Conservation (phyloP, 2,329 filamentous ascomycete genomes). For the Chaetomiaceae sp. region DNA sequence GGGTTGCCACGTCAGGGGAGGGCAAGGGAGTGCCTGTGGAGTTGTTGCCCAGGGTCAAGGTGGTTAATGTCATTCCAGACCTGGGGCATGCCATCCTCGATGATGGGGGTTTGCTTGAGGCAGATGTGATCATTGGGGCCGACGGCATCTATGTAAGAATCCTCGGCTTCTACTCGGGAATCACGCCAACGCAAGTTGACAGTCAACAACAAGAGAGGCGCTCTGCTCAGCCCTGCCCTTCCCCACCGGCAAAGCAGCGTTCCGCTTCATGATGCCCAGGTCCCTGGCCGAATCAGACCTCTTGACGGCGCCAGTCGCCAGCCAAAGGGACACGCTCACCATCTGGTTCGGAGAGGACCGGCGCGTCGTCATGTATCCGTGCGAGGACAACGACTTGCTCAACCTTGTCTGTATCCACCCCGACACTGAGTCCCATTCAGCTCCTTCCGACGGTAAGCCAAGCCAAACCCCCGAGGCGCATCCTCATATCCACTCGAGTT, state of each 20-base stretch:
- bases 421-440: conserved; percentile 36
- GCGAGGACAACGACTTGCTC: conserved; percentile 39
- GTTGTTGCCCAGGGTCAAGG: conserved; percentile 39
- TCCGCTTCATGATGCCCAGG: conserved; percentile 50
- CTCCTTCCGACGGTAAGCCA: conserved; percentile 30
- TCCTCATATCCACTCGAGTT: no score
- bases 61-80: conserved; percentile 40
- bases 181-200: background rate
- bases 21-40: conserved; percentile 32
- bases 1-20: conserved; percentile 36
- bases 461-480: no score
- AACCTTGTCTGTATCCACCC: conserved; percentile 53
- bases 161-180: background rate
- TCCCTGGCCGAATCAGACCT: conserved; percentile 32
- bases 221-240: conserved; percentile 33
- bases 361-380: conserved; percentile 46
- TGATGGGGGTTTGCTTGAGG: conserved; percentile 38
- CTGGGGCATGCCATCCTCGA: conserved; percentile 41
- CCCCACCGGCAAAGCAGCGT: conserved; percentile 52
- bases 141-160: conserved; percentile 44
- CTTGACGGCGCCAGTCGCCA: conserved; percentile 31
- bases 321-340: conserved; percentile 29
- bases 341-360: conserved; percentile 42
- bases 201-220: conserved; percentile 29
- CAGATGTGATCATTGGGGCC: conserved; percentile 50